Percentiles rank a stretch among this genome's conserved stretches.
phyloP scores from a whole-genome alignment of 2,329 filamentous ascomycete species.

The Akanthomyces lecanii region DNA sequence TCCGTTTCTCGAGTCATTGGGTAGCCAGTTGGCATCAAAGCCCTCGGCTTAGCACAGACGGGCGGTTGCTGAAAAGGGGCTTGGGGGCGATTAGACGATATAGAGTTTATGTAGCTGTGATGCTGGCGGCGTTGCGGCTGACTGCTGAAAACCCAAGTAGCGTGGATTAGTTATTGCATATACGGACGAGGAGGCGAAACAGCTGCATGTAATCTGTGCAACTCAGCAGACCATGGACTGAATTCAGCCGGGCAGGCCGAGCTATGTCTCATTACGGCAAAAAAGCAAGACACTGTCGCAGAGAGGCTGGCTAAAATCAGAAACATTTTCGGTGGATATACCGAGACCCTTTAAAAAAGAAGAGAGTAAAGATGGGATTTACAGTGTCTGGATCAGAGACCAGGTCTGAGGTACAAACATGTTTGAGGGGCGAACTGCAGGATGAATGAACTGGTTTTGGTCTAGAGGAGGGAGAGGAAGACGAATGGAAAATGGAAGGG shows the following conservation, averaged over 20 bases:
- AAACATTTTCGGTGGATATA: neutral
- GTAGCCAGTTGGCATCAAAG: neutral
- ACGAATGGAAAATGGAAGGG: neutral
- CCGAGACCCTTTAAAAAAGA: neutral
- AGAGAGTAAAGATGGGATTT: neutral
- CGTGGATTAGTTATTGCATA: neutral
- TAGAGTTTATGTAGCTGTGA: neutral
- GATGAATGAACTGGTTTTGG: neutral
- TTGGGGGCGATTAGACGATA: neutral
- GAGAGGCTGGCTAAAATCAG: neutral
- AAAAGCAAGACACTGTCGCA: neutral
- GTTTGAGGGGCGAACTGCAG: neutral
- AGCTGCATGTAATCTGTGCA: neutral
- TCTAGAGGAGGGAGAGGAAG: neutral
- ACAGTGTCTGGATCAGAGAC: neutral
- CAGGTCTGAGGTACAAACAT: neutral
- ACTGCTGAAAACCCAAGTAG: neutral
- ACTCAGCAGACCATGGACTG: neutral
- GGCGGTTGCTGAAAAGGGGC: neutral
- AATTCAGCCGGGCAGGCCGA: neutral
- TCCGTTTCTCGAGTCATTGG: neutral
- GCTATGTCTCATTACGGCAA: neutral
- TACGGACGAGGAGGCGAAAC: neutral
- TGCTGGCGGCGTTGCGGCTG: neutral
- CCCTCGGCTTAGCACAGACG: neutral